Percentiles rank a stretch among this genome's conserved stretches.
Conservation (phyloP, 23 red algal genomes). For the Pyropia yezoensis region DNA sequence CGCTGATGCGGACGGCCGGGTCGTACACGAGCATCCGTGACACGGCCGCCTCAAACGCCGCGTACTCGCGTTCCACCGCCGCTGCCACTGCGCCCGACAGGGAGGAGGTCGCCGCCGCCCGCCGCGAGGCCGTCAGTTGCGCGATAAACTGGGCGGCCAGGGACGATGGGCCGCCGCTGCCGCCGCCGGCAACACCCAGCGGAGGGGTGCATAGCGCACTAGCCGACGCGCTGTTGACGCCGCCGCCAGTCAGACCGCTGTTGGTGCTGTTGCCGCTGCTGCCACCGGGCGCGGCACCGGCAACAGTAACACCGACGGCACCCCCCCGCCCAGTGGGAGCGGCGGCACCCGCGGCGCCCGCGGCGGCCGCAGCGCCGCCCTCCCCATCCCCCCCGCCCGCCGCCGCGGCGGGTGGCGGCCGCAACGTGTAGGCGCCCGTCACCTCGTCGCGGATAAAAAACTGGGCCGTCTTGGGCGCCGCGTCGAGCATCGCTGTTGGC, state of each 20-base stretch:
- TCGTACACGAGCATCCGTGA: conserved; percentile 51
- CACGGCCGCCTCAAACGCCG: conserved; percentile 29
- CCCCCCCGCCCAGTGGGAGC: conserved; percentile 5
- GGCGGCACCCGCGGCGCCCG: not conserved
- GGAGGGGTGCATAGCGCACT: conserved; percentile 21
- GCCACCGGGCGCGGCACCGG: too few relatives aligned
- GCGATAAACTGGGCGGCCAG: not conserved
- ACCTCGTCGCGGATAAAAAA: conserved; percentile 50
- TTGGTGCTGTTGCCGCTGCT: too few relatives aligned
- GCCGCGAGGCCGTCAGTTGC: conserved; percentile 22
- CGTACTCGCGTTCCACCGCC: conserved; percentile 31
- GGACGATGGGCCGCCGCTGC: conserved; percentile 40
- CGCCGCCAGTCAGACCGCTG: too few relatives aligned
- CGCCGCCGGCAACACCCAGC: conserved; percentile 10
- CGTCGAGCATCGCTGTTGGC: conserved; percentile 59
- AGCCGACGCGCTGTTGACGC: too few relatives aligned
- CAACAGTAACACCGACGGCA: not conserved
- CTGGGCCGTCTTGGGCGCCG: conserved; percentile 26
- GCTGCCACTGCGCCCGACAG: conserved; percentile 32
- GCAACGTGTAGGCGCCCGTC: not conserved
- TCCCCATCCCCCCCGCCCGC: not conserved
- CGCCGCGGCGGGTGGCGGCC: not conserved
- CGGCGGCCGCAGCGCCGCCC: conserved; percentile 6
- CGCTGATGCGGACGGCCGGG: conserved; percentile 26
- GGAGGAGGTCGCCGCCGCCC: conserved; percentile 6